phyloP scores from a whole-genome alignment of 805 yeast species.

The Lachancea nothofagi region DNA sequence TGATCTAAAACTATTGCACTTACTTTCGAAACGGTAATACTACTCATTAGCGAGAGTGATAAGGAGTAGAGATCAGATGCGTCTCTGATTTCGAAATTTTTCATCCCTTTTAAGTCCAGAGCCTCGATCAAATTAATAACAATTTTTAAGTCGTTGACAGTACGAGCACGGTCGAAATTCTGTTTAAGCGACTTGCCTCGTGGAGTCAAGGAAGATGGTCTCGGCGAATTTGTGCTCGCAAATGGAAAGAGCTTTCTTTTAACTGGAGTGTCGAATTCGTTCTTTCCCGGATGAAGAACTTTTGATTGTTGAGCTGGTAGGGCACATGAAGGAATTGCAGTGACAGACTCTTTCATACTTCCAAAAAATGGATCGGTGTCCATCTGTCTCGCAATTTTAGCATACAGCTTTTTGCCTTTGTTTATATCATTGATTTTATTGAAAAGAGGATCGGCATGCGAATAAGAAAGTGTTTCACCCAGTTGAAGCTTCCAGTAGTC shows the following conservation, averaged over 20 bases:
- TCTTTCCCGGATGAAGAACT: conserved; percentile 6
- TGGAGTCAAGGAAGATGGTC: conserved; percentile 33
- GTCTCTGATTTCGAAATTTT: conserved; percentile 16
- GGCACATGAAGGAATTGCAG: conserved; percentile 39
- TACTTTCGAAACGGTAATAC: conserved; percentile 9
- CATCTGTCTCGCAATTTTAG: conserved; percentile 30
- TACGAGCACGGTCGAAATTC: conserved; percentile 25
- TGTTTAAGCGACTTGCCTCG: conserved; percentile 20
- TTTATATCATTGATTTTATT: conserved; percentile 28
- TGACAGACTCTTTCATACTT: conserved; percentile 45
- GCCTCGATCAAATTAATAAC: conserved; percentile 16
- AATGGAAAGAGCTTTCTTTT: background rate
- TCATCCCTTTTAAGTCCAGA: conserved; percentile 13
- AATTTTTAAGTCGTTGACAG: conserved; percentile 16
- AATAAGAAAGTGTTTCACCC: conserved; percentile 17
- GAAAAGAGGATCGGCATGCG: conserved; percentile 15
- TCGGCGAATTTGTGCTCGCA: conserved; percentile 16
- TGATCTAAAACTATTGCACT: conserved; percentile 7
- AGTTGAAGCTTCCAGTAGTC: conserved; percentile 22
- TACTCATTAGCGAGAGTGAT: conserved; percentile 18
- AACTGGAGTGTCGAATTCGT: conserved; percentile 3
- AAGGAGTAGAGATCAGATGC: conserved; percentile 22
- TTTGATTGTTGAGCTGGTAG: conserved; percentile 9
- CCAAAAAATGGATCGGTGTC: conserved; percentile 45
- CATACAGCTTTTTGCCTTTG: conserved; percentile 28